phyloP scores from a whole-genome alignment of 768 basidiomycete species.

The Amanita exitialis region DNA sequence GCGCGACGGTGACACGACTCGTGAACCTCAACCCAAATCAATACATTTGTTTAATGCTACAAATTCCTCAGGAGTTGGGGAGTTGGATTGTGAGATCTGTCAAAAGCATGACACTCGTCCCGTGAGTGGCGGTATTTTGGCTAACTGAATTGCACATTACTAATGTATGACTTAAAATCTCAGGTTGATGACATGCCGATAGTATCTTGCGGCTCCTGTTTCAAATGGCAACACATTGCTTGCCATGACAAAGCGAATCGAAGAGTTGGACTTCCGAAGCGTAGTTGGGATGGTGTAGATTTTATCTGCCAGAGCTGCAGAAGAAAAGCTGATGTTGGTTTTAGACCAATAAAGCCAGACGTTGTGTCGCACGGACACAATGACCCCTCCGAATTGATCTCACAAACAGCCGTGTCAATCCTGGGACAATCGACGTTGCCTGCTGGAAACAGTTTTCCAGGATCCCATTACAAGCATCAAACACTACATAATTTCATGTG shows the following conservation, averaged over 20 bases:
- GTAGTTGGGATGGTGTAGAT: constrained; percentile 82
- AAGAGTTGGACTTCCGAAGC: constrained; percentile 48
- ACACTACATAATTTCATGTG: background rate
- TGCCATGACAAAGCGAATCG: constrained; percentile 75
- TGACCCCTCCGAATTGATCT: background rate
- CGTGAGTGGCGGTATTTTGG: constrained; percentile 30
- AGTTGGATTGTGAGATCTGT: constrained; percentile 85
- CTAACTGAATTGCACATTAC: background rate
- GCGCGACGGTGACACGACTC: background rate
- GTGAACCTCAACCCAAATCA: background rate
- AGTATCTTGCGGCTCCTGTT: constrained; percentile 75
- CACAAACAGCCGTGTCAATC: background rate
- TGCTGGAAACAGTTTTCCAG: background rate
- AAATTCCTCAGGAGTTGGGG: constrained; percentile 47
- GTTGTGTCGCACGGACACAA: background rate
- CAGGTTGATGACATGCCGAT: constrained; percentile 77
- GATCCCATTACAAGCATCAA: constrained; percentile 6
- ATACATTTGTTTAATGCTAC: background rate
- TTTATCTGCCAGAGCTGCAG: constrained; percentile 66
- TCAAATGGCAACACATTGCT: constrained; percentile 82
- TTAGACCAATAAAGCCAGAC: constrained; percentile 4
- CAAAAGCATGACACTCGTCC: constrained; percentile 60
- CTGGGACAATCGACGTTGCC: background rate
- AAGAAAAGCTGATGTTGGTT: background rate
- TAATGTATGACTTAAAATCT: constrained; percentile 6